These are phyloP conservation scores for Emmonsiellopsis sp. DNA, from an alignment of 2,329 filamentous ascomycete genomes.

Conservation along the genomic window DNA sequence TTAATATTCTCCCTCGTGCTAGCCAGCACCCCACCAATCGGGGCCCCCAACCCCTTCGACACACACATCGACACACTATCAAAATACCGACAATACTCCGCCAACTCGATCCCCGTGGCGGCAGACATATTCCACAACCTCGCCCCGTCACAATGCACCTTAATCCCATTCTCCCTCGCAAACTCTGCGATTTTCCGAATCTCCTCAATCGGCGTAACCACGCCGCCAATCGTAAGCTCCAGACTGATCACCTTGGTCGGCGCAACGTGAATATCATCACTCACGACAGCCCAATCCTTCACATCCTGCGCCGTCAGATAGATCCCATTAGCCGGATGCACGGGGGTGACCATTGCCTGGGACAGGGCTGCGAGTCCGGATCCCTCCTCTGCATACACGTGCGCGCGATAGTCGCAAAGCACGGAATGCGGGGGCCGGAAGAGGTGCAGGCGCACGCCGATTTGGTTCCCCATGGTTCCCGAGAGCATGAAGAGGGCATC, in stretches of 20 bases:
- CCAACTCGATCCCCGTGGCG: conserved; percentile 51
- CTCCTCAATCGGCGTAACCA: conserved; percentile 62
- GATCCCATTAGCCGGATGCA: conserved; percentile 5
- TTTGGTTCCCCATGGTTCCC: conserved; percentile 17
- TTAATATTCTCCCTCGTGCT: conserved; percentile 44
- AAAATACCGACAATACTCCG: conserved; percentile 55
- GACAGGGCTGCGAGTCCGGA: conserved; percentile 8
- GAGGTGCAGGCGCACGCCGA: conserved; percentile 10
- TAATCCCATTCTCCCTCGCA: conserved; percentile 50
- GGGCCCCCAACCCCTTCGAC: conserved; percentile 66
- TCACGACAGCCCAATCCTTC: conserved; percentile 48
- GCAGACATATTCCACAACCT: conserved; percentile 67
- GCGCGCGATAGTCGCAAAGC: conserved; percentile 9
- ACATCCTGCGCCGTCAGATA: conserved; percentile 47
- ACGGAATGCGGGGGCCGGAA: conserved; percentile 12
- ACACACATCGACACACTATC: conserved; percentile 65
- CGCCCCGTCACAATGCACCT: conserved; percentile 65
- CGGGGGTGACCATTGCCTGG: conserved; percentile 9
- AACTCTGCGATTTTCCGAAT: conserved; percentile 56
- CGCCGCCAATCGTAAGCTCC: conserved; percentile 70
- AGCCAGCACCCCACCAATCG: conserved; percentile 61
- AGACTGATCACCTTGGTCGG: conserved; percentile 67
- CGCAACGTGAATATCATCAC: conserved; percentile 62
- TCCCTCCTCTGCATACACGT: conserved; percentile 12
- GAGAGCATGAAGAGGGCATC: conserved; percentile 13